Conservation (phyloP, 805 yeast species). For the Candida railenensis region DNA sequence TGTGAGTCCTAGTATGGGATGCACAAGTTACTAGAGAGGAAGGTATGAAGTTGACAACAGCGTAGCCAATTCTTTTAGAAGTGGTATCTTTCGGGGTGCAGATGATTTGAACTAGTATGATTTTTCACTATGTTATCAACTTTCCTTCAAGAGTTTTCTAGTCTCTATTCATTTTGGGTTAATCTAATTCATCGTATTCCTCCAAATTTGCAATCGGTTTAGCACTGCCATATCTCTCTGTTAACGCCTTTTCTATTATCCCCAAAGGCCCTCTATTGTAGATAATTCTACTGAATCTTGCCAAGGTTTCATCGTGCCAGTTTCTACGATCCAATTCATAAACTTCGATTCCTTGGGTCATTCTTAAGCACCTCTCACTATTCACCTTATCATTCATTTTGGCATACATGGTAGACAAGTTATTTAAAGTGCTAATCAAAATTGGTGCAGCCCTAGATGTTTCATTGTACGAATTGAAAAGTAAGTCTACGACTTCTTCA, state of each 20-base stretch:
- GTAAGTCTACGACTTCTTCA: conserved; percentile 39
- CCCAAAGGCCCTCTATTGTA: conserved; percentile 44
- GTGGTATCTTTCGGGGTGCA: no score
- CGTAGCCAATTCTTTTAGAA: no score
- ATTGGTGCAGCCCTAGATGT: conserved; percentile 27
- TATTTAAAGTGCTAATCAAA: conserved; percentile 27
- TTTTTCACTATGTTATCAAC: no score
- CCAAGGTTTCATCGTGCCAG: conserved; percentile 36
- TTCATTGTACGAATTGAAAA: conserved; percentile 28
- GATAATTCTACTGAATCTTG: conserved; percentile 36
- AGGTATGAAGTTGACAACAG: neutral
- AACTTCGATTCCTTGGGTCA: conserved; percentile 21
- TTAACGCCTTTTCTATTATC: conserved; percentile 36
- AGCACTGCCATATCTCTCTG: conserved; percentile 38
- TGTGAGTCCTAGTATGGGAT: neutral
- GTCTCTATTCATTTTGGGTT: no score
- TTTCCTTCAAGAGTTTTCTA: no score
- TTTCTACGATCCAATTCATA: conserved; percentile 22
- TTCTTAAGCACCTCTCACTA: conserved; percentile 25
- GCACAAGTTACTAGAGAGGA: neutral
- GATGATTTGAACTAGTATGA: no score
- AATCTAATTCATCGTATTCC: conserved; percentile 42
- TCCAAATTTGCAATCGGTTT: conserved; percentile 34
- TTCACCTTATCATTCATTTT: conserved; percentile 21
- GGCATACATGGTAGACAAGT: conserved; percentile 33